These are phyloP conservation scores for Colletotrichum melonis DNA, from an alignment of 2,329 filamentous ascomycete genomes.

Conservation along the genomic window DNA sequence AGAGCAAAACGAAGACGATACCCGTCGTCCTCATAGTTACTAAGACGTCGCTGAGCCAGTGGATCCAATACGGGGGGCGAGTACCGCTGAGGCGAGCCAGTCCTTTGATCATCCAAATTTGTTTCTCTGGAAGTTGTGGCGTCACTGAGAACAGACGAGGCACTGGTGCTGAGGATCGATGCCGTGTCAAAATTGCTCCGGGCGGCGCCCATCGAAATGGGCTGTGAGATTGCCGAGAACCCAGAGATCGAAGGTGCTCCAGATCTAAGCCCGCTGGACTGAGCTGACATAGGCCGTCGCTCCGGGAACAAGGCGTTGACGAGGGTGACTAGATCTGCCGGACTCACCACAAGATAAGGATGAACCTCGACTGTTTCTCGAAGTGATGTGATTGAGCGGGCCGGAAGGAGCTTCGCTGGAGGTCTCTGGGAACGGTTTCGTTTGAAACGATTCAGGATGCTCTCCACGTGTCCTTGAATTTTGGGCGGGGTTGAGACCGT, in stretches of 20 bases:
- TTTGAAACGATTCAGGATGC: conserved; percentile 74
- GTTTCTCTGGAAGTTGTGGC: conserved; percentile 74
- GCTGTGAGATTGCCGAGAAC: conserved; percentile 76
- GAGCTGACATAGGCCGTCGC: conserved; percentile 71
- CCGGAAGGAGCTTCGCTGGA: conserved; percentile 72
- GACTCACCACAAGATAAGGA: conserved; percentile 82
- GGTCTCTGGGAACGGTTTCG: conserved; percentile 60
- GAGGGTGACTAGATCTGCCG: conserved; percentile 82
- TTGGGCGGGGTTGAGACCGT: conserved; percentile 71
- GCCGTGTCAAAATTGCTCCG: conserved; percentile 72
- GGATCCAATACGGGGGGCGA: conserved; percentile 63
- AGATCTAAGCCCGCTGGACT: conserved; percentile 71
- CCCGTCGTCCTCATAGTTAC: conserved; percentile 72
- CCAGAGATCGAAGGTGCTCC: conserved; percentile 76
- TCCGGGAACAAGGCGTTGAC: conserved; percentile 88
- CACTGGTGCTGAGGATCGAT: conserved; percentile 78
- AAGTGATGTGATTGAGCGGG: conserved; percentile 77
- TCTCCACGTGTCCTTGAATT: conserved; percentile 77
- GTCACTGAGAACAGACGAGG: conserved; percentile 79
- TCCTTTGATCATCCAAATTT: conserved; percentile 66
- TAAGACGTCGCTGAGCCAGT: conserved; percentile 54
- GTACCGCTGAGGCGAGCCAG: conserved; percentile 63
- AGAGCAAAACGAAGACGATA: conserved; percentile 74
- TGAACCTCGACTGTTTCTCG: conserved; percentile 83
- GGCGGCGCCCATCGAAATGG: conserved; percentile 69